Conservation (phyloP, 176 grass and related monocot species). For the Poa pratensis region DNA sequence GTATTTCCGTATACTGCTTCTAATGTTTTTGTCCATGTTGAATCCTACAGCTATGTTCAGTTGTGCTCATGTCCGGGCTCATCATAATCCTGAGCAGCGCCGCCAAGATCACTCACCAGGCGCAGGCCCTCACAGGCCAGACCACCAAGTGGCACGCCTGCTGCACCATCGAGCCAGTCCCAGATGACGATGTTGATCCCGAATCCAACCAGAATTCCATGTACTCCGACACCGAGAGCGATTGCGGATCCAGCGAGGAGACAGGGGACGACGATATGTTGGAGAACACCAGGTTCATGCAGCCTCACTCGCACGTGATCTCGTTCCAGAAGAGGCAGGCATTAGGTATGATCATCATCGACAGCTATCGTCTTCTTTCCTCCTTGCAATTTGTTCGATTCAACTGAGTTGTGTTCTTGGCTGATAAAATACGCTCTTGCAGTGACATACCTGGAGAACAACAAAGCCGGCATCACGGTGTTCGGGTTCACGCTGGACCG, state of each 20-base stretch:
- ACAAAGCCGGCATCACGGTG: conserved; percentile 89
- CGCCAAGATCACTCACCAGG: conserved; percentile 94
- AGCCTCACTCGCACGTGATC: conserved; percentile 49
- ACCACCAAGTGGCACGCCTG: conserved; percentile 98
- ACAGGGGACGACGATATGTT: conserved; percentile 71
- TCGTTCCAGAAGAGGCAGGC: conserved; percentile 96
- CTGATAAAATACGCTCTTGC: conserved; percentile 5
- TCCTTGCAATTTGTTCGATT: background rate
- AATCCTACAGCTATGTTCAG: conserved; percentile 68
- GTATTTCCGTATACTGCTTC: too few species aligned
- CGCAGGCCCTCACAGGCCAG: conserved; percentile 81
- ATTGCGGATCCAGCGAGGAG: conserved; percentile 48
- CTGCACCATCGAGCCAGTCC: conserved; percentile 65
- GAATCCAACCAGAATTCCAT: conserved; percentile 42
- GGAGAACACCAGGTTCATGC: conserved; percentile 64
- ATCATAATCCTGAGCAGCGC: conserved; percentile 87
- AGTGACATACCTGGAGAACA: conserved; percentile 99
- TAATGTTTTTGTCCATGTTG: background rate
- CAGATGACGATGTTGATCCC: conserved; percentile 18
- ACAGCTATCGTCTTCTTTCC: too few species aligned
- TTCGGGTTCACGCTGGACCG: conserved; percentile 92
- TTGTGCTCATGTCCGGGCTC: conserved; percentile 83
- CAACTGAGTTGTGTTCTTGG: background rate
- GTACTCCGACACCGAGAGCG: conserved; percentile 15
- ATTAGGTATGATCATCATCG: conserved; percentile 47